These are phyloP conservation scores for Rhizopogon roseolus DNA, from an alignment of 768 basidiomycete species.

Conservation along the genomic window DNA sequence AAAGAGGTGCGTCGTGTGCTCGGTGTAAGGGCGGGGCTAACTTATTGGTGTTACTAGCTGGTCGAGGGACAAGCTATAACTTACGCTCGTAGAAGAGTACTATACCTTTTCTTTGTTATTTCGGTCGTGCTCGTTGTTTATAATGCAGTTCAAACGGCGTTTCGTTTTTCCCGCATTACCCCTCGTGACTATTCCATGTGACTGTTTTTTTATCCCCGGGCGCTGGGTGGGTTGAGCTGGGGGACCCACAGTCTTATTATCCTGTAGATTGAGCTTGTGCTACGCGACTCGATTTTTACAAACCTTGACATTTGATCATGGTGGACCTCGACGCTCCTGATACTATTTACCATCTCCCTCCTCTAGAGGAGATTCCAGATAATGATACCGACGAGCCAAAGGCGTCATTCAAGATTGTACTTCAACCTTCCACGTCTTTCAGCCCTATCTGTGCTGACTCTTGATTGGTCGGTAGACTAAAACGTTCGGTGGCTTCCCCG, in stretches of 20 bases:
- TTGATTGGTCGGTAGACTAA: slow-evolving; percentile 18
- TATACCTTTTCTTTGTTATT: not conserved
- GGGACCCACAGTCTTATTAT: too few species aligned
- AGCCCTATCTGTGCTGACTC: slow-evolving; percentile 6
- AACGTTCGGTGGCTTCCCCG: slow-evolving; percentile 31
- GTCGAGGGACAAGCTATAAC: slow-evolving; percentile 68
- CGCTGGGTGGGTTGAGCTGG: too few species aligned
- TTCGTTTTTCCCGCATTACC: slow-evolving; percentile 5
- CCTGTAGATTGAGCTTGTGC: too few species aligned
- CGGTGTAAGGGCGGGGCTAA: not conserved
- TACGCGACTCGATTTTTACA: not conserved
- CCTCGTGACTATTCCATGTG: not conserved
- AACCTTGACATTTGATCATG: slow-evolving; percentile 23
- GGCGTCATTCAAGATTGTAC: slow-evolving; percentile 30
- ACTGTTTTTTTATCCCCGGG: too few species aligned
- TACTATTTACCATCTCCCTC: slow-evolving; percentile 33
- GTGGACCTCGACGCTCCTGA: slow-evolving; percentile 38
- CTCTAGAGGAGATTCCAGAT: slow-evolving; percentile 37
- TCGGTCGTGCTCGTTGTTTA: slow-evolving; percentile 8
- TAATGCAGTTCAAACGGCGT: slow-evolving; percentile 17
- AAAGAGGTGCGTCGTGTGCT: slow-evolving; percentile 41
- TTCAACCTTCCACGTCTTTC: not conserved
- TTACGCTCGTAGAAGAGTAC: not conserved
- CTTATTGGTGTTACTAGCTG: slow-evolving; percentile 43
- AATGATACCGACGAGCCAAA: slow-evolving; percentile 34